These are phyloP conservation scores for Lasiodiplodia gonubiensis DNA, from an alignment of 2,329 filamentous ascomycete genomes.

Conservation along the genomic window DNA sequence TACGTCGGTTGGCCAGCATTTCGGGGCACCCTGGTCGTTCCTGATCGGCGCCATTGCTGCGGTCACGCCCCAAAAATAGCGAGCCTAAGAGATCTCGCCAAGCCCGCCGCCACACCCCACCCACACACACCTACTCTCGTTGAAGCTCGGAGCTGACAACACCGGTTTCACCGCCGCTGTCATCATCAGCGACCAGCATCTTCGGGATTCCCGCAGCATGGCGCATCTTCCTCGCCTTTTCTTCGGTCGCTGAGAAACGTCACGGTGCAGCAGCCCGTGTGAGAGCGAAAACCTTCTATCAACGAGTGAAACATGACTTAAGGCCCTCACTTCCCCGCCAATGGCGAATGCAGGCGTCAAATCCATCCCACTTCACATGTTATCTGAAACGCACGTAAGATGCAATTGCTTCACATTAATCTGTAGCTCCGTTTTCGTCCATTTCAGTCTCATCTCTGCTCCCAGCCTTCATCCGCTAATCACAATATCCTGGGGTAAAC, in stretches of 20 bases:
- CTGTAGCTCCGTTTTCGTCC: neutral
- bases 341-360: neutral
- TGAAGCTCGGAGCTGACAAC: neutral
- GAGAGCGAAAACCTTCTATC: too few species aligned
- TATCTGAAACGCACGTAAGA: neutral
- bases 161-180: neutral
- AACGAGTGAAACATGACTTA: neutral
- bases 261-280: too few species aligned
- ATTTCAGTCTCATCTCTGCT: neutral
- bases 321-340: neutral
- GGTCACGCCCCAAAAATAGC: slow-evolving; percentile 24
- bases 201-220: neutral
- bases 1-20: slow-evolving; percentile 9
- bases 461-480: neutral
- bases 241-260: neutral
- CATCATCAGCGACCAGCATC: neutral
- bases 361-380: neutral
- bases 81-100: slow-evolving; percentile 9
- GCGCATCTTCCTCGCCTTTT: neutral
- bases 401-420: neutral
- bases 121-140: neutral
- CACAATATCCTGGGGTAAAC: neutral
- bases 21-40: slow-evolving; percentile 13
- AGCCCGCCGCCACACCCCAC: slow-evolving; percentile 8
- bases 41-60: slow-evolving; percentile 16